Base-by-base conservation (phyloP, 2,329 filamentous ascomycete species). In the Apiospora koreana region DNA sequence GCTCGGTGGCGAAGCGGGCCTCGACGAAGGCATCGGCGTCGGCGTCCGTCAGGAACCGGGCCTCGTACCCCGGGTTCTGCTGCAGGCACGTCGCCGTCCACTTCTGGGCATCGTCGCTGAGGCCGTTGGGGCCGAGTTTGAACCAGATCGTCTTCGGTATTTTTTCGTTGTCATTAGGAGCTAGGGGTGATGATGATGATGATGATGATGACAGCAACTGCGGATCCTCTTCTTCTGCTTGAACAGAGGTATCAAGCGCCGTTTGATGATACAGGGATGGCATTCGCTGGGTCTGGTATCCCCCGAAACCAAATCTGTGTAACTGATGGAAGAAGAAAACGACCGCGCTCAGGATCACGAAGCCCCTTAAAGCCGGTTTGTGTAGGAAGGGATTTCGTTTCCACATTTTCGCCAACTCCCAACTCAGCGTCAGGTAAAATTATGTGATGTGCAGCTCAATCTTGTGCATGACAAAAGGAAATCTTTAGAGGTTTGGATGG, bases 21-120 rank as follows among this genome's bases (percentile, higher is more conserved):
- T 92, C 91, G 73, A 88, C 86, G 67, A 82, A 86, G 74, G 92
- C 92, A 43, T 76, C 74, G 28, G 67, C 74, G 1, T 74, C 72
- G 2, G 45, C 67, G 45, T 80, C 78, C 3, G 75, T 78, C 45
- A 80, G 67, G 66, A 77, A 77, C 68, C 77, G 73, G 28, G 70
- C 69, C 54, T 72, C n/a, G 66, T 77, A 79, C 5, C 43, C 69
- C 1, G 78, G 74, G 65, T 80, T 80, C 25, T 73, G 71, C 3
- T 70, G 31, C 48, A 79, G 75, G 69, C 79, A 80, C 31, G 68
- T 78, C 43, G 78, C 72, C 16, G 79, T 80, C 79, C 79, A 81
- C 21, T 68, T 67, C 46, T 73, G 73, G 9, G 75, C 74, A 8
- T 80, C 72, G 23, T 76, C 70, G 65, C 66, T 79, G 5, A 81